Evolutionary conservation across 495 filamentous ascomycete species (phyloP).

Genomic region (Hypoxylon subgilvum): DNA sequence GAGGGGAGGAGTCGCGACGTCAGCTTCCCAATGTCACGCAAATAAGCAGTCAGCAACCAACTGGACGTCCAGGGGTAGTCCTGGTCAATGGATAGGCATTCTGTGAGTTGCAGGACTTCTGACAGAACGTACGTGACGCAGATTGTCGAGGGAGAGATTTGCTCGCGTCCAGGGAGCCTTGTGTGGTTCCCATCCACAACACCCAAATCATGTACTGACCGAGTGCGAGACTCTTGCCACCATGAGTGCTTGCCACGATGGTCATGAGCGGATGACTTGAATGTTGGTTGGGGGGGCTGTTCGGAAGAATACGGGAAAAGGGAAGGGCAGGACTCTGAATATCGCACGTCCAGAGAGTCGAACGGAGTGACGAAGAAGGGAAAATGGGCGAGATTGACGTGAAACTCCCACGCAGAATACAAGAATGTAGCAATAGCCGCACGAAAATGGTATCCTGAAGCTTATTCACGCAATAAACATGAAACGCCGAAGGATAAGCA

Average conservation of each 20-base stretch:
- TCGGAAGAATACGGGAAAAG: not conserved
- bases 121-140: too few relatives aligned
- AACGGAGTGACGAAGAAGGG: constrained; percentile 6
- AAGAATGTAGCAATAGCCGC: not conserved
- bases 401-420: not conserved
- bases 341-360: not conserved
- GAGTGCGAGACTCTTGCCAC: too few relatives aligned
- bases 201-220: too few relatives aligned
- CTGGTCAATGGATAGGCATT: too few relatives aligned
- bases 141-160: too few relatives aligned
- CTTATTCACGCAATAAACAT: not conserved
- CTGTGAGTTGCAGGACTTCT: too few relatives aligned
- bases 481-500: not conserved
- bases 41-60: too few relatives aligned
- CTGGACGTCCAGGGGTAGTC: too few relatives aligned
- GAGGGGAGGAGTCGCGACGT: too few relatives aligned
- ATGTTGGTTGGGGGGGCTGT: constrained; percentile 1
- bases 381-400: constrained; percentile 1
- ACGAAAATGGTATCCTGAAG: constrained; percentile 1
- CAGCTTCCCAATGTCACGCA: too few relatives aligned
- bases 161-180: too few relatives aligned
- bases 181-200: too few relatives aligned
- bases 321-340: not conserved
- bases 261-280: not conserved
- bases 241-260: not conserved